Evolutionary conservation across 352 stramenopile species (phyloP).

Genomic region (Detonula confervacea): DNA sequence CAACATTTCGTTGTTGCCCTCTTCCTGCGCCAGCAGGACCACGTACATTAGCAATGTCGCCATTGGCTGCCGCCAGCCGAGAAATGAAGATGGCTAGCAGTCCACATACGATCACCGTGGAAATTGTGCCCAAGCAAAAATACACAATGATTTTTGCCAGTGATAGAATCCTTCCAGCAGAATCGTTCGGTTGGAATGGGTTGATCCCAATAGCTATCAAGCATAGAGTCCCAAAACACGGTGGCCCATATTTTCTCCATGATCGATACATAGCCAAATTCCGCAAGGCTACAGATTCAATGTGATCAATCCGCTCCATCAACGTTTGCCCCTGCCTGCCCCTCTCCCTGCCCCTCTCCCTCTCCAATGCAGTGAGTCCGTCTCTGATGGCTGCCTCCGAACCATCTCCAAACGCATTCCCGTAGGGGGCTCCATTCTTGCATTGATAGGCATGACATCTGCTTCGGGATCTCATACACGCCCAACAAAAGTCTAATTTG

Average conservation of each 20-base stretch:
- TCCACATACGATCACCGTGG: neutral
- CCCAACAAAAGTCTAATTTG: conserved; percentile 69
- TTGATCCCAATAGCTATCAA: neutral
- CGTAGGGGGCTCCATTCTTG: conserved; percentile 64
- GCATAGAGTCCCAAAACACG: conserved; percentile 14
- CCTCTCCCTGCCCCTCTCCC: conserved; percentile 8
- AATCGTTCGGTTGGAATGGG: too few species aligned
- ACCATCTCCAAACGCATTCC: conserved; percentile 55
- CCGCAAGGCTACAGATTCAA: conserved; percentile 25
- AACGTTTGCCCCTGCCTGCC: too few species aligned
- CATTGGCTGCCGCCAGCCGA: conserved; percentile 4
- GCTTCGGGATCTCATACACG: conserved; percentile 60
- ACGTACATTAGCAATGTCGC: neutral
- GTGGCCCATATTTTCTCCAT: neutral
- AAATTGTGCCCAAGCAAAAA: too few species aligned
- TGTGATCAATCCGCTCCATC: conserved; percentile 46
- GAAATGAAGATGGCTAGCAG: neutral
- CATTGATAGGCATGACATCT: conserved; percentile 62
- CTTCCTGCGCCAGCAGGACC: neutral
- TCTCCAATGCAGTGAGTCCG: conserved; percentile 16
- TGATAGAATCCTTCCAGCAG: conserved; percentile 11
- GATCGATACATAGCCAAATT: conserved; percentile 24
- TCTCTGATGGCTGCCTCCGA: conserved; percentile 9
- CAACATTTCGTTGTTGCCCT: neutral
- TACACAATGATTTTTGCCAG: neutral